Base-by-base conservation (phyloP, 768 basidiomycete genomes). In the Podaxis rugospora region DNA sequence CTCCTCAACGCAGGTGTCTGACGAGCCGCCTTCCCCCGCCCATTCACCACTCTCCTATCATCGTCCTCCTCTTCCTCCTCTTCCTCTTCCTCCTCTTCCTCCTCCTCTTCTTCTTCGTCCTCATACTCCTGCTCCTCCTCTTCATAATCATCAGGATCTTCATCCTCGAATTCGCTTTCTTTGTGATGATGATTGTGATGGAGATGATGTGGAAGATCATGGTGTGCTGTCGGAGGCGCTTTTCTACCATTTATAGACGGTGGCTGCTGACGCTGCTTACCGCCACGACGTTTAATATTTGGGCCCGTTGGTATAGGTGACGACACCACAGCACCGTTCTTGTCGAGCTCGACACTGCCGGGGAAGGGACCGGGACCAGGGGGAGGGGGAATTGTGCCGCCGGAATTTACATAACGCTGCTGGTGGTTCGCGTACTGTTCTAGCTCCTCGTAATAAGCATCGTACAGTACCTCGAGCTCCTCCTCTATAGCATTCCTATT, bases 361-460 rank as follows among this genome's bases (percentile, higher is more conserved):
- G 97, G 97, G 79, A 98, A 98, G 4, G 97, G 97, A 28, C 97
- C 96, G 6, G 97, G 95, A 13, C 96, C 96, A 49, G 90, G 93
- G 35, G 95, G 95, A 57, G 94, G 92, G 66, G 94, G 88, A 68
- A 95, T 82, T 42, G 88, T 91, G 64, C 93, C 90, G 69, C 92
- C 90, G 65, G 92, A 94, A 68, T 87, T 86, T 69, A 93, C 90
- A 80, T 94, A 95, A 77, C 88, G 92, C 85, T 94, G 92, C 83
- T 96, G 93, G 80, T 92, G 91, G 78, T 93, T 91, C 76, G 95
- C 97, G 86, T 98, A 98, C 80, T 91, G 89, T 84, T 97, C 93
- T 82, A 99, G 89, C 84, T 98, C 96, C 76, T 97, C 93, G 87
- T 98, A 98, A 85, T 98, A 99, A 81, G 95, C 95, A 85, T 98